These are phyloP conservation scores for Penicillium psychrosexuale DNA, from an alignment of 2,329 filamentous ascomycete genomes.

Conservation along the genomic window DNA sequence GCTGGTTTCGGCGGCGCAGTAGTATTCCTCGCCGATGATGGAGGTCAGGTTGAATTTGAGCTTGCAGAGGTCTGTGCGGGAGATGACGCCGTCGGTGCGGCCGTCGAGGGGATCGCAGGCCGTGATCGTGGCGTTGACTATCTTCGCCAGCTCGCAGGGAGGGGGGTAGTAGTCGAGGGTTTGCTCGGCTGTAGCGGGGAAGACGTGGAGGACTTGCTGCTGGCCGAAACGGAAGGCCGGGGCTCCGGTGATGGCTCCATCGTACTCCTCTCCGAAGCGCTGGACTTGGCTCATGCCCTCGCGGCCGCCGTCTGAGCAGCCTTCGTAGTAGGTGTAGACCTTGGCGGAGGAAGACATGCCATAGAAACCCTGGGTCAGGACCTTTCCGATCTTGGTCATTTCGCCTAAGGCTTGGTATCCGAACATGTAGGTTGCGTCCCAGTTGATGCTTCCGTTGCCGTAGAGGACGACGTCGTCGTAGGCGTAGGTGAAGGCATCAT, in stretches of 20 bases:
- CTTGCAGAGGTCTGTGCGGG: conserved; percentile 49
- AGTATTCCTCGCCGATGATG: conserved; percentile 49
- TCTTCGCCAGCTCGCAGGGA: conserved; percentile 33
- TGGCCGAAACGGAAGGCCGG: conserved; percentile 47
- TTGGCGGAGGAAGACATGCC: conserved; percentile 24
- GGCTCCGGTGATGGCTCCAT: conserved; percentile 48
- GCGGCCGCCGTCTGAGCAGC: conserved; percentile 55
- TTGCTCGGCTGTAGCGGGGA: conserved; percentile 39
- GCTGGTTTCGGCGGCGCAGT: conserved; percentile 36
- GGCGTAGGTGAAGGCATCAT: conserved; percentile 41
- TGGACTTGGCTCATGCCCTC: conserved; percentile 55
- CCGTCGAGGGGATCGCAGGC: conserved; percentile 58
- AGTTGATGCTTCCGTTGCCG: conserved; percentile 48
- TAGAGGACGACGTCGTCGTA: conserved; percentile 41
- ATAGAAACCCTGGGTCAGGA: conserved; percentile 45
- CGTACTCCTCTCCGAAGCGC: conserved; percentile 48
- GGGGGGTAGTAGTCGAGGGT: conserved; percentile 44
- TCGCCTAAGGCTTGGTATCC: conserved; percentile 52
- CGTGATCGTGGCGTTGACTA: conserved; percentile 53
- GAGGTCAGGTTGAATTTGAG: conserved; percentile 47
- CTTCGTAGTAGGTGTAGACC: conserved; percentile 51
- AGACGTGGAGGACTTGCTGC: conserved; percentile 46
- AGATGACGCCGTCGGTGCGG: conserved; percentile 53
- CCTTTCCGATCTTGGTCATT: conserved; percentile 49
- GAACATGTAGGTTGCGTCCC: conserved; percentile 35